A percentile compares a stretch with the other conserved stretches of the same genome.
Evolutionary conservation across 331 rosid species (phyloP).

Genomic region (Ulmus americana): DNA sequence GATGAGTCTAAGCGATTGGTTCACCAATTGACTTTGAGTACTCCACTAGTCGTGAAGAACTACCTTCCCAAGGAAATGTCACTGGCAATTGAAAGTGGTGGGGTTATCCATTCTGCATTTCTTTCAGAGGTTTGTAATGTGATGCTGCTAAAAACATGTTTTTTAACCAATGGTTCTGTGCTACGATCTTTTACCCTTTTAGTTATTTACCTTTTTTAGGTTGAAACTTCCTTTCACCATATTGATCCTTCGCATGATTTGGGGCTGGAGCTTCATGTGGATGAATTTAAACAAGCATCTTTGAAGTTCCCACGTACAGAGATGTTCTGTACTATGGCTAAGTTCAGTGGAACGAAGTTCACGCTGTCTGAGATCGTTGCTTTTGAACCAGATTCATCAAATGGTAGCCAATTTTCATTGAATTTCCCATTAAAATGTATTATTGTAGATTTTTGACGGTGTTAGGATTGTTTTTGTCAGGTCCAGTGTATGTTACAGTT

Average conservation of each 20-base stretch:
- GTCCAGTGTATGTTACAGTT: slow-evolving; percentile 55
- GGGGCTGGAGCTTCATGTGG: slow-evolving; percentile 57
- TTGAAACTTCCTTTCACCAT: slow-evolving; percentile 65
- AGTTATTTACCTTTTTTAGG: slow-evolving; percentile 35
- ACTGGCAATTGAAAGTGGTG: slow-evolving; percentile 65
- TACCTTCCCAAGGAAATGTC: slow-evolving; percentile 67
- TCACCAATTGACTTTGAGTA: slow-evolving; percentile 64
- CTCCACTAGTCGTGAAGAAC: slow-evolving; percentile 69
- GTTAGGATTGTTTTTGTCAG: slow-evolving; percentile 37
- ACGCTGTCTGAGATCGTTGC: slow-evolving; percentile 55
- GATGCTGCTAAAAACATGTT: slow-evolving; percentile 8
- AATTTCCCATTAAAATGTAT: slow-evolving; percentile 11
- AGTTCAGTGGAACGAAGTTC: slow-evolving; percentile 66
- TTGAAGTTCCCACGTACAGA: slow-evolving; percentile 78
- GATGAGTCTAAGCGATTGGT: slow-evolving; percentile 50
- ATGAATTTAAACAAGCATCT: slow-evolving; percentile 52
- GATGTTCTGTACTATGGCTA: slow-evolving; percentile 63
- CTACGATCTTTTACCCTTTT: slow-evolving; percentile 10
- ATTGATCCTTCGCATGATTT: slow-evolving; percentile 92
- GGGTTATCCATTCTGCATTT: slow-evolving; percentile 49
- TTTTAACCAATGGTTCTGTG: background rate
- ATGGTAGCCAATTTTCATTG: slow-evolving; percentile 33
- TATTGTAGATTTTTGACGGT: slow-evolving; percentile 18
- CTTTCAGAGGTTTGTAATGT: slow-evolving; percentile 73
- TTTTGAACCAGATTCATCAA: slow-evolving; percentile 42